phyloP scores from a whole-genome alignment of 1,139 yeast genomes.

The Entelexis paramagnoliae region DNA sequence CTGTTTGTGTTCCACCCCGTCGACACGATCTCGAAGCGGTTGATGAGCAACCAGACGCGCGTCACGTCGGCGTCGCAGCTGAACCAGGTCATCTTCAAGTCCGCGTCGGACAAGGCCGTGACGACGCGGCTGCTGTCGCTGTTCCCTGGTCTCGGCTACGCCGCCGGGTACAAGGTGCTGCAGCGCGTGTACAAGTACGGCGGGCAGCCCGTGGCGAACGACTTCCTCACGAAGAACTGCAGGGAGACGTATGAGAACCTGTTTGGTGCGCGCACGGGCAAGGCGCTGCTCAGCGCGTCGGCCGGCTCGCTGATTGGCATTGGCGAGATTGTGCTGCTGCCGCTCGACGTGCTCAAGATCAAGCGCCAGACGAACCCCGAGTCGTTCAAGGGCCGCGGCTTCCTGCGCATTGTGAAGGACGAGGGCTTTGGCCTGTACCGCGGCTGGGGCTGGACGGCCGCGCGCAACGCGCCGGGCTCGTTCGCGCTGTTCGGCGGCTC shows the following conservation, averaged over 20 bases:
- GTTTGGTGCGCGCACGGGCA: conserved; percentile 92
- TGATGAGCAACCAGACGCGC: conserved; percentile 86
- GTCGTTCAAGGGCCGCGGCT: conserved; percentile 94
- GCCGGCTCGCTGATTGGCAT: conserved; percentile 97
- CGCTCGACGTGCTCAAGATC: conserved; percentile 91
- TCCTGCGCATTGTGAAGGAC: conserved; percentile 67
- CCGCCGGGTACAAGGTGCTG: conserved; percentile 91
- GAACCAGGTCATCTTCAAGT: conserved; percentile 77
- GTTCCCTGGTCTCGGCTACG: conserved; percentile 97
- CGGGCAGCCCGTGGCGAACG: conserved; percentile 98
- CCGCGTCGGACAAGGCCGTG: conserved; percentile 62
- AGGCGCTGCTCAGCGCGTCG: conserved; percentile 90
- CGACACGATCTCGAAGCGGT: conserved; percentile 93
- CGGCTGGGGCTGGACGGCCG: conserved; percentile 99
- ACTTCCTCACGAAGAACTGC: conserved; percentile 70
- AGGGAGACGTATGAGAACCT: conserved; percentile 55
- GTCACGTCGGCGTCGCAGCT: conserved; percentile 55
- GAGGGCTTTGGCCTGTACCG: conserved; percentile 91
- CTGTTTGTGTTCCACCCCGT: conserved; percentile 97
- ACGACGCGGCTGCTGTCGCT: conserved; percentile 67
- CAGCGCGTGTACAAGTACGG: conserved; percentile 98
- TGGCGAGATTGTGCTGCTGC: conserved; percentile 86
- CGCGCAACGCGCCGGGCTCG: conserved; percentile 98
- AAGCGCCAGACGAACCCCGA: conserved; percentile 99
- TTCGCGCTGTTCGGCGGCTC: conserved; percentile 97